phyloP scores from a whole-genome alignment of 2,329 filamentous ascomycete genomes.

The Coniochaeta hoffmannii region DNA sequence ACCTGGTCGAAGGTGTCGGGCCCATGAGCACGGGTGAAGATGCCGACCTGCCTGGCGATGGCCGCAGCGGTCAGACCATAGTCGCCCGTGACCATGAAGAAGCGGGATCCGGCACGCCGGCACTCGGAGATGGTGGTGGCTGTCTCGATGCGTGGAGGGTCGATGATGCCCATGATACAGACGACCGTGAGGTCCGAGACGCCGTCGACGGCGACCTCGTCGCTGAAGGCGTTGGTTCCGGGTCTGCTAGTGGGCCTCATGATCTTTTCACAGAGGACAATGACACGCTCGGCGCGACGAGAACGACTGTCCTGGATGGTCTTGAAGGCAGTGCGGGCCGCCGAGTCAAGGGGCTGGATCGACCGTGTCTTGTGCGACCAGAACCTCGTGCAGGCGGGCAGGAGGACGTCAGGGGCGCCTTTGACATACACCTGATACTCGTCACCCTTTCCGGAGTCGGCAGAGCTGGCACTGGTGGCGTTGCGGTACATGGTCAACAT shows the following conservation, averaged over 20 bases:
- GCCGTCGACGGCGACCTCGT: slow-evolving; percentile 51
- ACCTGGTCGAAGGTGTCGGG: too few relatives aligned
- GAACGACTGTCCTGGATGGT: slow-evolving; percentile 84
- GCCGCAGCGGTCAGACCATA: slow-evolving; percentile 90
- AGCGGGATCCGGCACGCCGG: slow-evolving; percentile 89
- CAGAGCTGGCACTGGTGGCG: too few relatives aligned
- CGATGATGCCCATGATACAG: slow-evolving; percentile 93
- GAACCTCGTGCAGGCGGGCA: slow-evolving; percentile 85
- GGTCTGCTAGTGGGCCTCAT: slow-evolving; percentile 33
- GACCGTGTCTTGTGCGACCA: slow-evolving; percentile 77
- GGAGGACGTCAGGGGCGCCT: slow-evolving; percentile 80
- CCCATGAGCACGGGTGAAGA: slow-evolving; percentile 56
- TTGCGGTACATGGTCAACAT: too few relatives aligned
- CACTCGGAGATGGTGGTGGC: slow-evolving; percentile 80
- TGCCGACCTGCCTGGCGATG: slow-evolving; percentile 91
- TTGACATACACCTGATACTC: slow-evolving; percentile 91
- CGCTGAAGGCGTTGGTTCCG: slow-evolving; percentile 38
- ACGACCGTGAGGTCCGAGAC: slow-evolving; percentile 84
- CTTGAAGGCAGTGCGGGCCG: slow-evolving; percentile 73
- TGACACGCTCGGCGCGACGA: slow-evolving; percentile 84
- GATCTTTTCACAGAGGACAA: slow-evolving; percentile 61
- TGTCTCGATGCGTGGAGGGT: slow-evolving; percentile 86
- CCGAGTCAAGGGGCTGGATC: slow-evolving; percentile 79
- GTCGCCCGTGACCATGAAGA: slow-evolving; percentile 99
- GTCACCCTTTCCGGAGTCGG: slow-evolving; percentile 48